A percentile compares a stretch with the other conserved stretches of the same genome.
phyloP scores from a whole-genome alignment of 2,329 filamentous ascomycete species.

The Arthrobotrys sinensis region DNA sequence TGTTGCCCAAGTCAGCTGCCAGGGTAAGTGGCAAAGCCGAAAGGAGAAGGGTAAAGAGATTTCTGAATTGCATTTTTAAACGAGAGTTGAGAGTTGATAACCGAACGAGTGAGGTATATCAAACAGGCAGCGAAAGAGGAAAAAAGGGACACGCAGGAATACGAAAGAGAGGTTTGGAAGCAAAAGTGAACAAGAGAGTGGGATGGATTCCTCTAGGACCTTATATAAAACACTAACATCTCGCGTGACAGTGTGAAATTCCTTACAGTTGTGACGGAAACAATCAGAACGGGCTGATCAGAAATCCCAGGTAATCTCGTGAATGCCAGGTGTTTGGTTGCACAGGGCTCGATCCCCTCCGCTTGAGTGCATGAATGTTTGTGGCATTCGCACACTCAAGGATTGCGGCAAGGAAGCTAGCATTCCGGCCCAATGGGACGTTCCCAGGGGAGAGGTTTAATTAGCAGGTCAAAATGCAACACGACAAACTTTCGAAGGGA shows the following conservation, averaged over 20 bases:
- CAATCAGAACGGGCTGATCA: constrained; percentile 30
- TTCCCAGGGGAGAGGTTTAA: constrained; percentile 35
- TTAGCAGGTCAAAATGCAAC: constrained; percentile 35
- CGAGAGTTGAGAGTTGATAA: constrained; percentile 27
- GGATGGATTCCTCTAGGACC: constrained; percentile 8
- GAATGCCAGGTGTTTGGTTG: constrained; percentile 36
- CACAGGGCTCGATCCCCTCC: constrained; percentile 26
- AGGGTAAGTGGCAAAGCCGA: constrained; percentile 12
- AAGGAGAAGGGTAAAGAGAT: constrained; percentile 34
- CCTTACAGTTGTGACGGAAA: constrained; percentile 2
- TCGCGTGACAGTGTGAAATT: constrained; percentile 18
- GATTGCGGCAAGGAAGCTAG: constrained; percentile 30
- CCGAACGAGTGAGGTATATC: constrained; percentile 21
- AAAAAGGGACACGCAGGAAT: constrained; percentile 8
- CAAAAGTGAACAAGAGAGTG: constrained; percentile 21
- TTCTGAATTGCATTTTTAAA: constrained; percentile 43
- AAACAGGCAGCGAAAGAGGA: not conserved
- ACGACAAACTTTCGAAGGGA: constrained; percentile 20
- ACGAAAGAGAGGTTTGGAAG: constrained; percentile 17
- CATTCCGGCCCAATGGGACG: constrained; percentile 15
- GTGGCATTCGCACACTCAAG: constrained; percentile 16
- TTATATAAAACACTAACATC: constrained; percentile 29
- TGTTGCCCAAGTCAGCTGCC: constrained; percentile 18
- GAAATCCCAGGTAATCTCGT: constrained; percentile 41
- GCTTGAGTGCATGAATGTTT: constrained; percentile 34